Evolutionary conservation across 2,329 filamentous ascomycete genomes (phyloP).

Genomic region (Alternaria sp.): DNA sequence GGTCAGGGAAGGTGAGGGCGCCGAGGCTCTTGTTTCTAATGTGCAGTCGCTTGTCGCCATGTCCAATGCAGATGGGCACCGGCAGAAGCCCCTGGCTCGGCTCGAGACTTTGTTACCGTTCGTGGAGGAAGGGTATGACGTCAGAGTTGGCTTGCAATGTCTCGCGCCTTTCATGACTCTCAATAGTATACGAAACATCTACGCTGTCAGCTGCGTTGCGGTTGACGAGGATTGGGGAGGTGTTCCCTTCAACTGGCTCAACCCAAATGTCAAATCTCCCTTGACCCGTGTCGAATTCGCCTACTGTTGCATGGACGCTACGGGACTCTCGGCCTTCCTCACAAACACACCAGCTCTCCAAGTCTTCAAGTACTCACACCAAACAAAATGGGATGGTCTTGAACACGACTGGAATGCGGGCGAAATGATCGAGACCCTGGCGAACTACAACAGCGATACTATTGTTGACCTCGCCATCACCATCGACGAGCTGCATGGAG

Average conservation of each 20-base stretch:
- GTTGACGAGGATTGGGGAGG: conserved; percentile 41
- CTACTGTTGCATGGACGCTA: conserved; percentile 41
- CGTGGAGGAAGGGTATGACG: conserved; percentile 37
- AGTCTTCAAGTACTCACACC: conserved; percentile 43
- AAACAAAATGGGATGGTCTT: conserved; percentile 42
- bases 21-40: conserved; percentile 23
- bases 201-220: conserved; percentile 39
- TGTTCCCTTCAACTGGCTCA: conserved; percentile 36
- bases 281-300: conserved; percentile 40
- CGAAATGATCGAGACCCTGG: conserved; percentile 35
- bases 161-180: conserved; percentile 38
- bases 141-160: conserved; percentile 34
- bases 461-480: conserved; percentile 41
- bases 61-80: conserved; percentile 19
- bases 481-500: conserved; percentile 39
- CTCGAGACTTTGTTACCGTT: conserved; percentile 41
- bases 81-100: conserved; percentile 24
- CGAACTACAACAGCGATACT: conserved; percentile 28
- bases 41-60: conserved; percentile 23
- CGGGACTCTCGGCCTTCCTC: conserved; percentile 31
- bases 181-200: conserved; percentile 34
- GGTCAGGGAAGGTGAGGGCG: conserved; percentile 22
- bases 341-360: conserved; percentile 33
- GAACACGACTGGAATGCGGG: conserved; percentile 44
- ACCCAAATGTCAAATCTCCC: conserved; percentile 23